Evolutionary conservation across 768 basidiomycete genomes (phyloP), one percentile per base, ranked within the genome.

Genomic region (Daedaleopsis sinensis): DNA sequence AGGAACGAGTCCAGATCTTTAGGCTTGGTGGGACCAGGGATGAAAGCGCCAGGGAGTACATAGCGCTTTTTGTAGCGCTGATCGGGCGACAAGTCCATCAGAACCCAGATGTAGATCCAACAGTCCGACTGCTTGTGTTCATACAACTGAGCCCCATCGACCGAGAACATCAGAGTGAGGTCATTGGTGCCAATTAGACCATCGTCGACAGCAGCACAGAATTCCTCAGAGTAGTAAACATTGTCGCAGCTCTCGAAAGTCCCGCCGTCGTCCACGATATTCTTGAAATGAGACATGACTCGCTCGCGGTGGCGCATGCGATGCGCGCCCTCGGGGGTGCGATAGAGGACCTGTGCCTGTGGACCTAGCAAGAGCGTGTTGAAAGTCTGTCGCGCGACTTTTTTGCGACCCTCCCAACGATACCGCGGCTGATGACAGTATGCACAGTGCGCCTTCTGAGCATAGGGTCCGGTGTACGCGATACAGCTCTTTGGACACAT

Each of bases 401-500:
- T 38, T 15, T 38, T 38, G 37, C 37, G 37, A 38, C 37, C 37
- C 15, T 15, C 8, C 37, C 7, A 8, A 7, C 15, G 8, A 15
- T 38, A 38, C 8, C 37, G 37, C 37, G 37, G 8, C 37, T 38
- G 7, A 15, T 38, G 37, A 38, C 37, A 38, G 37, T 8, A 38
- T 38, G 37, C 8, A 38, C 37, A 38, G 37, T 38, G 37, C 0
- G 76, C 67, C 0, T 74, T 58, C 1, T 70, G 21, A 3, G 52
- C 46, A n/a, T 70, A 78, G 0, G 76, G 77, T 0, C 80, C 77
- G 0, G 75, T 78, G 55, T 70, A 82, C 1, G 74, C 76, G 24
- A 72, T 42, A 61, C 81, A 82, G 0, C 72, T 71, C 11, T 79
- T 73, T 0, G 72, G 63, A 48, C 80, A 83, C 78, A 82, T 82